These are phyloP conservation scores for Camellia japonica DNA, from an alignment of 148 eudicot genomes.

Conservation along the genomic window DNA sequence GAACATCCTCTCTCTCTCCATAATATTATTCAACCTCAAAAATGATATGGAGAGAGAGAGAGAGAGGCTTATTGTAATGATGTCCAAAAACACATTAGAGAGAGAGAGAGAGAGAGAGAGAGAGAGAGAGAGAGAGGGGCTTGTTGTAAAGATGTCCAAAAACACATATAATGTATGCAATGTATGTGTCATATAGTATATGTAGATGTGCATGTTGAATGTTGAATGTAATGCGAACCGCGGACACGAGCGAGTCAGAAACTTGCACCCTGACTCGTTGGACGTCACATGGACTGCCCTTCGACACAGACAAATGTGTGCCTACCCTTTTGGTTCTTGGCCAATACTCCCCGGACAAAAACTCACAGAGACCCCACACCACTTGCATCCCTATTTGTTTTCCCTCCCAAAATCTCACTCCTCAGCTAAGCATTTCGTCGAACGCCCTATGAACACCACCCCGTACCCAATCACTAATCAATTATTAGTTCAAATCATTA, in stretches of 20 bases:
- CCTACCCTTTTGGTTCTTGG: neutral
- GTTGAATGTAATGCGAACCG: neutral
- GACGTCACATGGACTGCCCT: constrained; percentile 13
- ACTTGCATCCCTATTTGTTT: too few relatives aligned
- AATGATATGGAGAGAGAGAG: too few relatives aligned
- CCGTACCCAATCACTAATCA: neutral
- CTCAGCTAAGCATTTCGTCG: neutral
- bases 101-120: too few relatives aligned
- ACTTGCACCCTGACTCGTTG: neutral
- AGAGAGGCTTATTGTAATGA: too few relatives aligned
- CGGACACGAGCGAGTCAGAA: neutral
- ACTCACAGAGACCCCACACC: neutral
- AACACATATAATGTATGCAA: too few relatives aligned
- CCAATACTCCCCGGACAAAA: neutral
- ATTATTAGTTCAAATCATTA: neutral
- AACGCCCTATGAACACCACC: neutral
- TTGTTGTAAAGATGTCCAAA: too few relatives aligned
- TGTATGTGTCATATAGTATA: too few relatives aligned
- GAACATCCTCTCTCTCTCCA: too few relatives aligned
- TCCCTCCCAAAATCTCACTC: neutral
- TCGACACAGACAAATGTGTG: neutral
- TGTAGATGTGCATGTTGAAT: too few relatives aligned
- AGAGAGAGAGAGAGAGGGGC: too few relatives aligned
- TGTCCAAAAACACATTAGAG: too few relatives aligned
- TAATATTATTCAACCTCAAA: too few relatives aligned